phyloP scores from a whole-genome alignment of 1,139 yeast genomes.

The Taiozyma sp. region DNA sequence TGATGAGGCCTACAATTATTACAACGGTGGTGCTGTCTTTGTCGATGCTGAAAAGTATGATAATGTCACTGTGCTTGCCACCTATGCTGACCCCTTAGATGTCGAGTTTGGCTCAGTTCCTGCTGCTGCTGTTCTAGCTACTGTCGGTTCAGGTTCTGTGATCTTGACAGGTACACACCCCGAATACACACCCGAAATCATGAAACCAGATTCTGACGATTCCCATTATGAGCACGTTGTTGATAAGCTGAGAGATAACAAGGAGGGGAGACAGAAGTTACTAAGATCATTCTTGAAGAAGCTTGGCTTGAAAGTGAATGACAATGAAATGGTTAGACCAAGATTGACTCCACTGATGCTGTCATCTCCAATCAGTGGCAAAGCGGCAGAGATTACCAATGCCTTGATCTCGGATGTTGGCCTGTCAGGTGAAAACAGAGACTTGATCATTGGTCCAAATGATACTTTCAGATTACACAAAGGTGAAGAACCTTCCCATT shows the following conservation, averaged over 20 bases:
- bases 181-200: constrained; percentile 60
- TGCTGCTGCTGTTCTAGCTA: constrained; percentile 66
- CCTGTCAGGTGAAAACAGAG: constrained; percentile 32
- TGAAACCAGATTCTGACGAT: constrained; percentile 31
- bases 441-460: constrained; percentile 42
- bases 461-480: constrained; percentile 49
- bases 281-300: constrained; percentile 48
- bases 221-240: constrained; percentile 33
- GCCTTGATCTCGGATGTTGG: constrained; percentile 34
- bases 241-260: constrained; percentile 36
- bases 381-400: constrained; percentile 11
- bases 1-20: constrained; percentile 38
- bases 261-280: constrained; percentile 46
- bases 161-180: constrained; percentile 88
- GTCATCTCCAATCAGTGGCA: constrained; percentile 20
- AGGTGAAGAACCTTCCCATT: constrained; percentile 21
- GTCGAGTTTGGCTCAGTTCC: constrained; percentile 44
- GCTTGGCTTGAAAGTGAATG: constrained; percentile 65
- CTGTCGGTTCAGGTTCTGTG: constrained; percentile 70
- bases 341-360: constrained; percentile 51
- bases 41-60: constrained; percentile 59
- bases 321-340: constrained; percentile 47
- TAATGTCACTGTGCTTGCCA: constrained; percentile 67
- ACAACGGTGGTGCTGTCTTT: constrained; percentile 88
- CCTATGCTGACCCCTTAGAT: constrained; percentile 43